Percentiles rank a stretch among this genome's conserved stretches.
These are phyloP conservation scores for Rhizoctonia solani DNA, from an alignment of 1,284 basidiomycete genomes.

Conservation along the genomic window DNA sequence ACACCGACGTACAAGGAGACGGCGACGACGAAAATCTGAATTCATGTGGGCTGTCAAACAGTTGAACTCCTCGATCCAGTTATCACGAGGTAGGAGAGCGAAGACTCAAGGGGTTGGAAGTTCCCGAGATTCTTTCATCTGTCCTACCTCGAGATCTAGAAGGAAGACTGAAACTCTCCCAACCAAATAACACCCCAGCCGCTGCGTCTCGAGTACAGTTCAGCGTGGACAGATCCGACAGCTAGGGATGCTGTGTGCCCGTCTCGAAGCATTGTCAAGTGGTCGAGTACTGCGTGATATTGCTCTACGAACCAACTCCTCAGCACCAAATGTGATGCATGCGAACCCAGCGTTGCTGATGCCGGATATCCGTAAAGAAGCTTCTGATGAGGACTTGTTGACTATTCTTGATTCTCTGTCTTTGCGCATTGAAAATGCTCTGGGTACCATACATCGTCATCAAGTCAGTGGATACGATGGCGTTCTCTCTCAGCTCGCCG, in stretches of 20 bases:
- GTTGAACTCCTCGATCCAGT: constrained; percentile 76
- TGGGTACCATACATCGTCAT: constrained; percentile 59
- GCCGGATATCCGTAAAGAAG: constrained; percentile 72
- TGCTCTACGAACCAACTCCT: constrained; percentile 42
- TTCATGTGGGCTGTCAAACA: constrained; percentile 47
- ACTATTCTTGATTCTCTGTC: constrained; percentile 75
- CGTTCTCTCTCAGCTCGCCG: constrained; percentile 48
- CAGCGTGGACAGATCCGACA: constrained; percentile 79
- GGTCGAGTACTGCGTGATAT: constrained; percentile 60
- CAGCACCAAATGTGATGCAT: constrained; percentile 48
- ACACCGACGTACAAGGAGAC: constrained; percentile 39
- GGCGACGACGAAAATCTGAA: constrained; percentile 37
- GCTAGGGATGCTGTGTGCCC: constrained; percentile 75
- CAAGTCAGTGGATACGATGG: constrained; percentile 47
- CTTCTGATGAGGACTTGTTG: constrained; percentile 76
- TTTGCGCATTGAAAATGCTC: constrained; percentile 79
- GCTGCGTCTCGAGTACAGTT: constrained; percentile 61
- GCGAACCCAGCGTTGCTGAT: constrained; percentile 69
- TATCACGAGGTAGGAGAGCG: constrained; percentile 84
- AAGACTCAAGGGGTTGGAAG: constrained; percentile 92
- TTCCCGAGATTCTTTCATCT: constrained; percentile 82
- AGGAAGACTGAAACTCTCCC: constrained; percentile 70
- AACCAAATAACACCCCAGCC: constrained; percentile 44
- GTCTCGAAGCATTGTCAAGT: constrained; percentile 81
- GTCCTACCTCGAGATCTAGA: constrained; percentile 81